These are phyloP conservation scores for Taphrina communis DNA, from an alignment of 1,139 yeast species.

Conservation along the genomic window DNA sequence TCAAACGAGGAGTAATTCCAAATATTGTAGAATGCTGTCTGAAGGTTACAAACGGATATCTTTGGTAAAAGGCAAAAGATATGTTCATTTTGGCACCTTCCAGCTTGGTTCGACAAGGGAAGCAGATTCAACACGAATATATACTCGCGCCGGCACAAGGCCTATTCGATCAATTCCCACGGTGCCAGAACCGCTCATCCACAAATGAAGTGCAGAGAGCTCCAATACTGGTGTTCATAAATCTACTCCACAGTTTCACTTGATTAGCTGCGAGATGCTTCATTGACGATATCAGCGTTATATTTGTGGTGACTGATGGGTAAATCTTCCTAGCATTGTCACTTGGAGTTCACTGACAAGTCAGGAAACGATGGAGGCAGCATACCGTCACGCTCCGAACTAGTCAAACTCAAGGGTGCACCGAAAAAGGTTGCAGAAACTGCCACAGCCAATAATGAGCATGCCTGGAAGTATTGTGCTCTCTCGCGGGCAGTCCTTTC, in stretches of 20 bases:
- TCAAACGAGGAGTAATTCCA: conserved; percentile 29
- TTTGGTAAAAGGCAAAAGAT: conserved; percentile 42
- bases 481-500: conserved; percentile 55
- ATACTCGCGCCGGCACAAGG: not conserved
- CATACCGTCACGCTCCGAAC: conserved; percentile 58
- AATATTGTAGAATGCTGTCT: conserved; percentile 38
- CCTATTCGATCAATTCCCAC: conserved; percentile 9
- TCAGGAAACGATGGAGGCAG: conserved; percentile 61
- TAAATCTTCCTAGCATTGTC: not conserved
- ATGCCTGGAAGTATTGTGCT: conserved; percentile 57
- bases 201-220: not conserved
- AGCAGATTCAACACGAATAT: not conserved
- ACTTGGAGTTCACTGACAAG: not conserved
- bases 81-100: conserved; percentile 42
- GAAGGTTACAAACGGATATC: conserved; percentile 42
- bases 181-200: not conserved
- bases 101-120: not conserved
- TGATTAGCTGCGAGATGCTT: not conserved
- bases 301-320: not conserved
- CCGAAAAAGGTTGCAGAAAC: conserved; percentile 45
- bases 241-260: not conserved
- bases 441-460: conserved; percentile 47
- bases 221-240: not conserved
- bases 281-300: not conserved
- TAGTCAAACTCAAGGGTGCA: conserved; percentile 48